Base-by-base conservation (phyloP, 1,284 basidiomycete species). In the Ustilago trichophora region DNA sequence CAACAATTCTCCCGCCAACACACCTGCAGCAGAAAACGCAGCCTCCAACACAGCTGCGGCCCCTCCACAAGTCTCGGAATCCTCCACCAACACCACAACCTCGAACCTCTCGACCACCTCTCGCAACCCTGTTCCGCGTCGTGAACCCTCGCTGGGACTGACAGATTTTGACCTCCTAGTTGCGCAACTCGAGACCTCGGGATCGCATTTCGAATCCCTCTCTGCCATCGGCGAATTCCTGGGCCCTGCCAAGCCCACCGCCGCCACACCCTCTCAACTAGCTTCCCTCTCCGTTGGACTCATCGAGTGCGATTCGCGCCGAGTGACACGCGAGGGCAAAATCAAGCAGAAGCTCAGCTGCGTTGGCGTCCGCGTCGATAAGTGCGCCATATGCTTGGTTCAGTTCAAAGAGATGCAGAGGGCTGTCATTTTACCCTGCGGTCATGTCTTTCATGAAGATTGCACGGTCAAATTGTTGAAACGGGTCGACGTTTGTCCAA, bases 331-430 rank as follows among this genome's bases (percentile, higher is more conserved):
- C 63, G 86, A 89, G 65, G 91, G 91, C 10, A 88, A 89, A 47
- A 85, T 89, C 52, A 92, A 91, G 83, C 82, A 91, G 55, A 93
- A 92, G 82, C 82, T 92, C 42, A 85, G 85, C 18, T 82, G 92
- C 25, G 83, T 90, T n/a, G 91, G 89, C 21, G 85, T 87, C 10
- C 79, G 86, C 2, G 90, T 93, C 24, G 88, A 90, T 65, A 88
- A 87, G 72, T 94, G 92, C 76, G 87, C 88, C 22, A 89, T 92
- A 42, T 93, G 92, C 80, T 82, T 91, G 70, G 85, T 84, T 44
- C 90, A 91, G 83, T 93, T 92, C 83, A 87, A 85, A 75, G 85
- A 85, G 12, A 85, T 83, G 6, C 86, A 89, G 55, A 83, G 83
- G 57, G 85, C 85, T 12, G 86, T 86, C 44, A 78, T 90, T 73